A percentile compares a stretch with the other conserved stretches of the same genome.
phyloP scores from a whole-genome alignment of 495 filamentous ascomycete genomes.

The Clohesyomyces aquaticus region DNA sequence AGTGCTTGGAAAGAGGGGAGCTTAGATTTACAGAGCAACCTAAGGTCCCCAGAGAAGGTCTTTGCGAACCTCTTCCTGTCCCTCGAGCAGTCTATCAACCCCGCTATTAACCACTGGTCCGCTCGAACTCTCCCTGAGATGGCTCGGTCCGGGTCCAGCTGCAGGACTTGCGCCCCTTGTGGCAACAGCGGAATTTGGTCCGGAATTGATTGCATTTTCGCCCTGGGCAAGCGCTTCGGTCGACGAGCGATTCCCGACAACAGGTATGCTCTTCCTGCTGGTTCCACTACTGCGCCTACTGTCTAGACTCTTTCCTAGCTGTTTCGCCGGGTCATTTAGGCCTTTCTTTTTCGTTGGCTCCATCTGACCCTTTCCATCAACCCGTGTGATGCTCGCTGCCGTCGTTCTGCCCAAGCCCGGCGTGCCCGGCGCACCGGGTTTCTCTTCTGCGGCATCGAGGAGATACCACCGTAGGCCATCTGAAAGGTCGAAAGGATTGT shows the following conservation, averaged over 20 bases:
- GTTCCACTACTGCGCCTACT: conserved; percentile 84
- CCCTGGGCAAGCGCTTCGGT: conserved; percentile 33
- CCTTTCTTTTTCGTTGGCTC: conserved; percentile 60
- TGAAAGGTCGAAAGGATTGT: conserved; percentile 96
- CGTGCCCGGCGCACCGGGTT: conserved; percentile 88
- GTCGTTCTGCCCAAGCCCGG: conserved; percentile 88
- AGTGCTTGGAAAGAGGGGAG: conserved; percentile 6
- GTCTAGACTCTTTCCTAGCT: conserved; percentile 82
- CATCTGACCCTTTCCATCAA: conserved; percentile 79
- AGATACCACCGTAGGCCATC: conserved; percentile 97
- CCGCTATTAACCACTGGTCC: conserved; percentile 17
- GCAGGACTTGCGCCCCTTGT: conserved; percentile 27
- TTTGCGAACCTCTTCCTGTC: conserved; percentile 47
- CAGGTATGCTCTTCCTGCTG: conserved; percentile 64
- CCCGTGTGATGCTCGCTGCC: conserved; percentile 75
- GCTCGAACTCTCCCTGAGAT: conserved; percentile 23
- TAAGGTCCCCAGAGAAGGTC: conserved; percentile 49
- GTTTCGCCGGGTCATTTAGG: conserved; percentile 74
- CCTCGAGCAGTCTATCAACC: conserved; percentile 24
- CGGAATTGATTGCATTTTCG: conserved; percentile 14
- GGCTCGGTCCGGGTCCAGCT: conserved; percentile 27
- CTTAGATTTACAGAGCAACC: conserved; percentile 25
- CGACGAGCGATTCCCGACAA: conserved; percentile 42
- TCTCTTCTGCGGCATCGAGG: conserved; percentile 90
- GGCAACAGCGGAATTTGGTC: conserved; percentile 20